phyloP scores from a whole-genome alignment of 768 basidiomycete species.

The Cyathus striatus region DNA sequence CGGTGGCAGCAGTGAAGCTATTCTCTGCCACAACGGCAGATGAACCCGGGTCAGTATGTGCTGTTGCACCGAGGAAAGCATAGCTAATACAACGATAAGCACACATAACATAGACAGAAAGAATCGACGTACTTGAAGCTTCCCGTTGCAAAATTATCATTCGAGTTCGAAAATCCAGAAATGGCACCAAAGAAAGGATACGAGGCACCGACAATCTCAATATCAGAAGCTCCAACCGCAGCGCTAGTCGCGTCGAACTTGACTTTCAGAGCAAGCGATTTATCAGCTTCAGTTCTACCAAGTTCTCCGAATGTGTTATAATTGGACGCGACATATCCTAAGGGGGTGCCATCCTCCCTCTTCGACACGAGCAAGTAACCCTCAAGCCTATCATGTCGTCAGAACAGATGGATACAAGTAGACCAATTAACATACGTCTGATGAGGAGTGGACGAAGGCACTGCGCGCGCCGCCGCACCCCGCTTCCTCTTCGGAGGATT shows the following conservation, averaged over 20 bases:
- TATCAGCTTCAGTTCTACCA: neutral
- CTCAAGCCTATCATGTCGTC: too few relatives aligned
- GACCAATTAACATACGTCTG: too few relatives aligned
- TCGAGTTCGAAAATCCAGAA: neutral
- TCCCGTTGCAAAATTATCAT: neutral
- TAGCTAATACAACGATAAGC: slow-evolving; percentile 2
- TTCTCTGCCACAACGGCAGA: neutral
- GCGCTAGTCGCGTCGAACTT: neutral
- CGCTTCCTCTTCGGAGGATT: neutral
- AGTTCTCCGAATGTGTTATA: neutral
- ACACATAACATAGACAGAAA: neutral
- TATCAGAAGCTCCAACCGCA: neutral
- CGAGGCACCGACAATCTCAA: neutral
- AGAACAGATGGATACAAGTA: too few relatives aligned
- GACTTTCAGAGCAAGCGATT: neutral
- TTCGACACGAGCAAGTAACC: too few relatives aligned
- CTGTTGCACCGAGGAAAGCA: slow-evolving; percentile 7
- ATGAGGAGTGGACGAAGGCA: neutral
- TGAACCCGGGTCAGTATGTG: slow-evolving; percentile 5
- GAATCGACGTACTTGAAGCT: neutral
- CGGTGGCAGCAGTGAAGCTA: neutral
- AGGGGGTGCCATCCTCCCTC: too few relatives aligned
- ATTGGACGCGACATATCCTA: neutral
- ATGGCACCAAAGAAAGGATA: neutral
- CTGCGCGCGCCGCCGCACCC: neutral